Conservation (phyloP, 225 moss, liverwort and hornwort species). For the Asterella californica region DNA sequence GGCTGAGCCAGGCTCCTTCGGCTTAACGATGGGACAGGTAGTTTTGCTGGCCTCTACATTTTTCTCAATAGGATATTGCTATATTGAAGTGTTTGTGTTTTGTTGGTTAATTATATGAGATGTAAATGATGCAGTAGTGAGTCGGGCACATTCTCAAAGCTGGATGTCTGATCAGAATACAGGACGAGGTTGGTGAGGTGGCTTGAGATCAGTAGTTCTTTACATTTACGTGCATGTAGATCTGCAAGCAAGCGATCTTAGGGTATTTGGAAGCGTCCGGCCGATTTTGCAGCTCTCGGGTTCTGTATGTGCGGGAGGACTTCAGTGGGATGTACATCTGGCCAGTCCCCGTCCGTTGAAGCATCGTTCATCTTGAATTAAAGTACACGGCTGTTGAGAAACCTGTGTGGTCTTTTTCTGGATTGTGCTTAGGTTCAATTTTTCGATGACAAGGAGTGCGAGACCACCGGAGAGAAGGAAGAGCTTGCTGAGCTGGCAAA, state of each 20-base stretch:
- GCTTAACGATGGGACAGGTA: slow-evolving; percentile 53
- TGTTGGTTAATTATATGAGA: no score
- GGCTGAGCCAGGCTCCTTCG: slow-evolving; percentile 51
- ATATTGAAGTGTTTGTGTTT: no score
- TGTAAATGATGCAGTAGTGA: neutral
- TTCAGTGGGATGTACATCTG: neutral
- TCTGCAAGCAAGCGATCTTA: neutral
- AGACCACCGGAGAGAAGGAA: slow-evolving; percentile 30
- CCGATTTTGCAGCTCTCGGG: neutral
- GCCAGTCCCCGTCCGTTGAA: neutral
- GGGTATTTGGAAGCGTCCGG: neutral
- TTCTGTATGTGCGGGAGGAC: neutral
- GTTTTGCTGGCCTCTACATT: no score
- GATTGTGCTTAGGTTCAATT: slow-evolving; percentile 33
- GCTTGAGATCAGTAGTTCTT: neutral
- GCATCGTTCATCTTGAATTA: neutral
- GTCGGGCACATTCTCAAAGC: neutral
- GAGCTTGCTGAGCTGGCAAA: slow-evolving; percentile 45
- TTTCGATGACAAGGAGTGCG: slow-evolving; percentile 46
- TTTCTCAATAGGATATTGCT: no score
- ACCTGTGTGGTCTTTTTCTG: neutral
- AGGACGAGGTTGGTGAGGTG: neutral
- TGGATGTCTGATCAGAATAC: neutral
- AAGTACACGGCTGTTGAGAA: neutral
- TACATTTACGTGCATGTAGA: neutral